Evolutionary conservation across 148 eudicot species (phyloP).

Genomic region (Spergularia marina): DNA sequence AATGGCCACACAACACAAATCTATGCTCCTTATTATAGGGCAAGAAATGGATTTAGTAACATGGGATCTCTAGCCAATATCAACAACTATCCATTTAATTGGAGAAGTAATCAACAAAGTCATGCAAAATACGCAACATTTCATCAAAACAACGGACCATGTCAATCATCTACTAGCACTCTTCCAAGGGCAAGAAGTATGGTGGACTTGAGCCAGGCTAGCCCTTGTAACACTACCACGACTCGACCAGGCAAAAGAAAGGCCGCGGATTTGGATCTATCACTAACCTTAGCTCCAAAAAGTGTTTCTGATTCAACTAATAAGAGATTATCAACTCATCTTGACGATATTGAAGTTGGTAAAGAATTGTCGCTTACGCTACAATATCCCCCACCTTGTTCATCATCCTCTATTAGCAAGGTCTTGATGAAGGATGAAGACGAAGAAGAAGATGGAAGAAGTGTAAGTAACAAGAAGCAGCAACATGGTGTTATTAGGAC

Average conservation of each 20-base stretch:
- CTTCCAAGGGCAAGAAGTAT: constrained; percentile 15
- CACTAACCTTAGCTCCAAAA: constrained; percentile 37
- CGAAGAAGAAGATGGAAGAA: constrained; percentile 22
- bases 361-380: constrained; percentile 32
- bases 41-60: constrained; percentile 17
- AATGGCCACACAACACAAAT: constrained; percentile 18
- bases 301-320: constrained; percentile 9
- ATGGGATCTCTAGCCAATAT: background rate
- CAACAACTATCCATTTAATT: constrained; percentile 25
- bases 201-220: constrained; percentile 13
- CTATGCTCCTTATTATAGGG: constrained; percentile 24
- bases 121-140: constrained; percentile 6
- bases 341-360: constrained; percentile 15
- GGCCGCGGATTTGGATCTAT: constrained; percentile 44
- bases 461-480: constrained; percentile 20
- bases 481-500: constrained; percentile 24
- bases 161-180: background rate
- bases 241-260: constrained; percentile 36
- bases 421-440: background rate
- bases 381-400: constrained; percentile 21
- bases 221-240: background rate
- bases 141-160: constrained; percentile 1
- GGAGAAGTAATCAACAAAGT: constrained; percentile 25
- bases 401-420: constrained; percentile 15
- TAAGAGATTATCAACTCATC: constrained; percentile 1